Evolutionary conservation across 768 basidiomycete genomes (phyloP).

Genomic region (Xerocomus potaroensis): DNA sequence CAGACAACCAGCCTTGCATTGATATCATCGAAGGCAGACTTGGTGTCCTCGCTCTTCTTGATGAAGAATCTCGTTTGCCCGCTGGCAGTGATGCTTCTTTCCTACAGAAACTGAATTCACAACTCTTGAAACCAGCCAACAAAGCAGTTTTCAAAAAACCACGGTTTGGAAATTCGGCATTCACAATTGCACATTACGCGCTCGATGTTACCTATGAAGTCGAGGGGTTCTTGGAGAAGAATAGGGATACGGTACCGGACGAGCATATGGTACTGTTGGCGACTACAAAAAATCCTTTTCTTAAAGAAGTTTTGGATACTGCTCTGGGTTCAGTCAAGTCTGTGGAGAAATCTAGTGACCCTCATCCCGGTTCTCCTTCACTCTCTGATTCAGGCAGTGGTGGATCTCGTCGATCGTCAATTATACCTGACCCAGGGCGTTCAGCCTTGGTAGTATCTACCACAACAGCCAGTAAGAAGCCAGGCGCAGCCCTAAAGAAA

Average conservation of each 20-base stretch:
- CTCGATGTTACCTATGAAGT: constrained; percentile 98
- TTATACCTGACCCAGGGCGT: constrained; percentile 86
- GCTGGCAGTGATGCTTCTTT: constrained; percentile 90
- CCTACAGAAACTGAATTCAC: constrained; percentile 84
- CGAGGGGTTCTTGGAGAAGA: constrained; percentile 98
- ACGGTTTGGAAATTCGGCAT: constrained; percentile 95
- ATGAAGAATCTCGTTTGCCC: constrained; percentile 97
- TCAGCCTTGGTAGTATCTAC: constrained; percentile 59
- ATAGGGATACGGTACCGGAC: constrained; percentile 97
- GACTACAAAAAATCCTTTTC: constrained; percentile 83
- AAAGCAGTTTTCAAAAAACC: constrained; percentile 96
- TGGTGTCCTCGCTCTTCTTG: constrained; percentile 89
- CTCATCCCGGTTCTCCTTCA: constrained; percentile 69
- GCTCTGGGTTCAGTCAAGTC: constrained; percentile 72
- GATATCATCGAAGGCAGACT: constrained; percentile 97
- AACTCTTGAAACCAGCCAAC: constrained; percentile 81
- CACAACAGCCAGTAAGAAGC: constrained; percentile 48
- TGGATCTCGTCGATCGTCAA: constrained; percentile 73
- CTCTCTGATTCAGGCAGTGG: constrained; percentile 74
- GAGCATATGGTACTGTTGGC: constrained; percentile 91
- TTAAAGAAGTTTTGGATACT: constrained; percentile 91
- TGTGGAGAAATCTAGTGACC: constrained; percentile 42
- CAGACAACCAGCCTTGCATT: constrained; percentile 98
- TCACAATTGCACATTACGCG: constrained; percentile 98
- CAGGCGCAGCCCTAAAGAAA: constrained; percentile 74